Evolutionary conservation across 306 rosid species (phyloP).

Genomic region (Medicago lupulina): DNA sequence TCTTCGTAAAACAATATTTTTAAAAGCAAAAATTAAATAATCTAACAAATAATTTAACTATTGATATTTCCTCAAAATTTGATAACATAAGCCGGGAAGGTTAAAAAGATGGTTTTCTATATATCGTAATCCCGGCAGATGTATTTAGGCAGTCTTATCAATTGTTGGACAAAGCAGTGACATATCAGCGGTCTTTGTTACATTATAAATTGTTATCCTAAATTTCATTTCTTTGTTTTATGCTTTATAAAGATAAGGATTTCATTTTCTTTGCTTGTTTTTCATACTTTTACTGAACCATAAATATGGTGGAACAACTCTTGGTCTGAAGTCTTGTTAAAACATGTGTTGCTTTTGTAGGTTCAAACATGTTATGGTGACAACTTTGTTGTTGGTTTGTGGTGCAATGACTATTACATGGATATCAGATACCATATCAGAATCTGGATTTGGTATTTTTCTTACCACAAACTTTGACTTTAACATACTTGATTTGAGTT

Average conservation of each 20-base stretch:
- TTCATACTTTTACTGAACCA: constrained; percentile 15
- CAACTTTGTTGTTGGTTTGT: constrained; percentile 76
- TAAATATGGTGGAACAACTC: constrained; percentile 18
- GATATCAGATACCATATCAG: constrained; percentile 96
- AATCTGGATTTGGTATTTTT: constrained; percentile 90
- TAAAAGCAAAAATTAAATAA: constrained; percentile 25
- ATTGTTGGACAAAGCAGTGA: constrained; percentile 17
- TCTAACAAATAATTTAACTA: constrained; percentile 20
- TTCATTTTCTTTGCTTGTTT: constrained; percentile 24
- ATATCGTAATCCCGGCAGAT: constrained; percentile 3
- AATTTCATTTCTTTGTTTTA: neutral
- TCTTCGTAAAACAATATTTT: constrained; percentile 20
- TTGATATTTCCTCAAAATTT: constrained; percentile 15
- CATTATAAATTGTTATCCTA: constrained; percentile 19
- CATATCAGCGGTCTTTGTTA: constrained; percentile 14
- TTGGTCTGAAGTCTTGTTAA: constrained; percentile 20
- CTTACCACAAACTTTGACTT: constrained; percentile 40
- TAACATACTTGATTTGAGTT: constrained; percentile 29
- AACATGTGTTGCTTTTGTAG: constrained; percentile 58
- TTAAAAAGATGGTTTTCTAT: constrained; percentile 32
- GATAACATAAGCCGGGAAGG: constrained; percentile 8
- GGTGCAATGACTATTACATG: constrained; percentile 96
- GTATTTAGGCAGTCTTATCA: constrained; percentile 32
- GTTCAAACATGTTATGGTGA: constrained; percentile 87
- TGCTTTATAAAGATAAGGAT: constrained; percentile 26